Percentiles rank a stretch among this genome's conserved stretches.
phyloP scores from a whole-genome alignment of 1,284 basidiomycete genomes.

The Heterobasidion occidentale region DNA sequence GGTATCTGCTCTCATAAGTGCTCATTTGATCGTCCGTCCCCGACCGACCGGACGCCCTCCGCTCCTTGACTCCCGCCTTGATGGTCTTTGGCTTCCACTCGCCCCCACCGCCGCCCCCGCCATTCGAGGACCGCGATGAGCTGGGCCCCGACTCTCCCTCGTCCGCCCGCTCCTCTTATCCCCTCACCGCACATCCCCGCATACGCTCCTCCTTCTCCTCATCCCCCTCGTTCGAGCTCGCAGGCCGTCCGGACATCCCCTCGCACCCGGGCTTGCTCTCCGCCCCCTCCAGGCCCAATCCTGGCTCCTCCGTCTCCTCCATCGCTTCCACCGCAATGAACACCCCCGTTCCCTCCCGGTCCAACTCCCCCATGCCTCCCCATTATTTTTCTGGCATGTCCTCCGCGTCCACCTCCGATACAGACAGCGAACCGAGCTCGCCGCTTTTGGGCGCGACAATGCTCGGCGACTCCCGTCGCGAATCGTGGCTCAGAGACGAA shows the following conservation, averaged over 20 bases:
- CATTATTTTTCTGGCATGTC: conserved; percentile 32
- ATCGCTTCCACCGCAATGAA: conserved; percentile 24
- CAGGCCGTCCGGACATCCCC: conserved; percentile 11
- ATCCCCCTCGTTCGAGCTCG: conserved; percentile 16
- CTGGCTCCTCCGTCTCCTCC: conserved; percentile 11
- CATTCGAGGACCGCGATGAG: conserved; percentile 14
- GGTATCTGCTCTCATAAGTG: background rate
- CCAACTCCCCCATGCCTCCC: conserved; percentile 24
- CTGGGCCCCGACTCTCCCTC: conserved; percentile 10
- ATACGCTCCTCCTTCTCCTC: conserved; percentile 6
- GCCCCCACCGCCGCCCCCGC: conserved; percentile 8
- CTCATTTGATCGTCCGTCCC: background rate
- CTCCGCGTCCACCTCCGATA: conserved; percentile 53
- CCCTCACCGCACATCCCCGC: background rate
- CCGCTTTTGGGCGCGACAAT: conserved; percentile 43
- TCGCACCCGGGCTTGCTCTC: conserved; percentile 16
- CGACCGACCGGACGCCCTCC: background rate
- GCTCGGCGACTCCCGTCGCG: conserved; percentile 26
- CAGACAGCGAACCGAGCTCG: conserved; percentile 53
- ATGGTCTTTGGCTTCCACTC: background rate
- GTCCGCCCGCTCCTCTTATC: conserved; percentile 3
- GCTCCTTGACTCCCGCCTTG: background rate
- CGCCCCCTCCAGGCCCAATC: conserved; percentile 13
- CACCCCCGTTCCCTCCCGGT: conserved; percentile 28
- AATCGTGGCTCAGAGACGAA: conserved; percentile 35